A percentile compares a stretch with the other conserved stretches of the same genome.
phyloP scores from a whole-genome alignment of 208 protist species.

The Leptomonas seymouri region DNA sequence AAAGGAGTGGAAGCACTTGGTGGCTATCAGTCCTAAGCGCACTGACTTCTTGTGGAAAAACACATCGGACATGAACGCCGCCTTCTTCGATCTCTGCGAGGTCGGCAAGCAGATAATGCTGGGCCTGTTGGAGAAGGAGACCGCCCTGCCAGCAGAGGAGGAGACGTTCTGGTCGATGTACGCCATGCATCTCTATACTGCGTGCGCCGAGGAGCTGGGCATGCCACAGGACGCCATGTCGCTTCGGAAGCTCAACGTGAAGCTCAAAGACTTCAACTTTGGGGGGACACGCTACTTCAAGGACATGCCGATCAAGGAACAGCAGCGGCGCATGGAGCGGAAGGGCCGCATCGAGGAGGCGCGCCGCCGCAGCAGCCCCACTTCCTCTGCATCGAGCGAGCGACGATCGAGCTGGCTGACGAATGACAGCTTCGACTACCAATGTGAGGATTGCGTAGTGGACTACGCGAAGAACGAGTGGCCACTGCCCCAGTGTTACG shows the following conservation, averaged over 20 bases:
- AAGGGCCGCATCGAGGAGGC: constrained; percentile 74
- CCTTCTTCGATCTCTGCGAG: constrained; percentile 91
- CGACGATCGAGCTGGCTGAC: constrained; percentile 52
- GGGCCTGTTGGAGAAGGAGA: constrained; percentile 59
- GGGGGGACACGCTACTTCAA: constrained; percentile 92
- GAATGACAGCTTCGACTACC: constrained; percentile 92
- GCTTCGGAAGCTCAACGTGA: constrained; percentile 89
- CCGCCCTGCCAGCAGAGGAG: constrained; percentile 49
- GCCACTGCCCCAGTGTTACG: constrained; percentile 52
- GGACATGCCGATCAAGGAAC: constrained; percentile 81
- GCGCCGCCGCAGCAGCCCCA: constrained; percentile 24
- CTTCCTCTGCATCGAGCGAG: background rate
- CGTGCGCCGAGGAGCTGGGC: constrained; percentile 51
- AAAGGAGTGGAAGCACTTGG: constrained; percentile 58
- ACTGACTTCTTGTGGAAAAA: constrained; percentile 86
- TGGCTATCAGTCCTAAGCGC: constrained; percentile 46
- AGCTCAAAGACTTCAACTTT: constrained; percentile 92
- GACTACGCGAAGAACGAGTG: constrained; percentile 61
- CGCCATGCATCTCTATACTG: constrained; percentile 56
- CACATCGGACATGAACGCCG: constrained; percentile 73
- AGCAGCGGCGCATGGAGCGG: constrained; percentile 58
- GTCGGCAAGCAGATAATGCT: constrained; percentile 82
- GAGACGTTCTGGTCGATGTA: constrained; percentile 78
- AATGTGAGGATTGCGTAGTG: constrained; percentile 72
- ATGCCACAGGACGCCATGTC: constrained; percentile 77